A percentile compares a stretch with the other conserved stretches of the same genome.
These are phyloP conservation scores for Wickerhamiella siamensis DNA, from an alignment of 805 yeast genomes.

Conservation along the genomic window DNA sequence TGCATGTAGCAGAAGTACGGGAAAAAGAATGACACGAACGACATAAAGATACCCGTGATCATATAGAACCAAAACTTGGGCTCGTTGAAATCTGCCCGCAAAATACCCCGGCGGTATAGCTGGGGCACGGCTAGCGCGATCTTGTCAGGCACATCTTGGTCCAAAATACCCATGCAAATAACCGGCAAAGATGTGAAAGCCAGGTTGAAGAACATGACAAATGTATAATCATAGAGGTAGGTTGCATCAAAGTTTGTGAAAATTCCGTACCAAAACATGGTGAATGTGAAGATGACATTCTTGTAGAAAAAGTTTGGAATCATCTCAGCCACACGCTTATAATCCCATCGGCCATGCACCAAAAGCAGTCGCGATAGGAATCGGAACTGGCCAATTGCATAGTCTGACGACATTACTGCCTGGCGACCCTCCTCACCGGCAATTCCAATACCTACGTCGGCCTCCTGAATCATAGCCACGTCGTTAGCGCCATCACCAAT, in stretches of 20 bases:
- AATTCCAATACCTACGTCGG: slow-evolving; percentile 73
- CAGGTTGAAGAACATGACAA: slow-evolving; percentile 64
- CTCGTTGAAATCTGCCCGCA: slow-evolving; percentile 50
- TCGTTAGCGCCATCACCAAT: slow-evolving; percentile 83
- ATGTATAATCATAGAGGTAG: slow-evolving; percentile 65
- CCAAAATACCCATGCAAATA: slow-evolving; percentile 56
- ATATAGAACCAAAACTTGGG: slow-evolving; percentile 47
- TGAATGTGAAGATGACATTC: slow-evolving; percentile 57
- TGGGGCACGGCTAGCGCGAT: slow-evolving; percentile 59
- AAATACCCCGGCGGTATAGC: slow-evolving; percentile 53
- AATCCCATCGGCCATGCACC: slow-evolving; percentile 77
- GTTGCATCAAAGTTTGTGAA: slow-evolving; percentile 60
- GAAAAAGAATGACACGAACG: slow-evolving; percentile 53
- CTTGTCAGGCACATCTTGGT: slow-evolving; percentile 61
- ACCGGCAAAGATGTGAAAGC: slow-evolving; percentile 76
- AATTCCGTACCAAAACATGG: slow-evolving; percentile 69
- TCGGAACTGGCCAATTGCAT: slow-evolving; percentile 69
- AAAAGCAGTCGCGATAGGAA: slow-evolving; percentile 49
- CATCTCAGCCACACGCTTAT: slow-evolving; percentile 62
- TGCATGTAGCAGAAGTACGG: slow-evolving; percentile 44
- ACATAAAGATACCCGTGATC: slow-evolving; percentile 63
- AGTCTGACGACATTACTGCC: slow-evolving; percentile 78
- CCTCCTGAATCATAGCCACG: slow-evolving; percentile 80
- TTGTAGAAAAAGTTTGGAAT: slow-evolving; percentile 70
- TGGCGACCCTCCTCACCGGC: slow-evolving; percentile 83